A percentile compares a stretch with the other conserved stretches of the same genome.
Conservation (phyloP, 306 rosid genomes). For the Cucumis cinereus region DNA sequence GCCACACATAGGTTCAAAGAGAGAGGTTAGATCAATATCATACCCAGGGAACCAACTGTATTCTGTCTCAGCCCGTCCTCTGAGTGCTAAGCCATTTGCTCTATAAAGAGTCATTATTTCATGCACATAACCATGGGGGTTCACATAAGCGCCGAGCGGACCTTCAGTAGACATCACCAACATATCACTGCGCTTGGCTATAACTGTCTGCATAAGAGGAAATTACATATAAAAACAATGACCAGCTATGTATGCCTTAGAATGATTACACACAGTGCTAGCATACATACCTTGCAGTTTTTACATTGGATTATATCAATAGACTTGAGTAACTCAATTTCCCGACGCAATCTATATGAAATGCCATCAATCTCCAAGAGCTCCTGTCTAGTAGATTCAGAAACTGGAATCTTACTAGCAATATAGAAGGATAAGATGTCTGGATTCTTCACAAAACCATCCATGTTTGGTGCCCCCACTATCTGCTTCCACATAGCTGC, state of each 20-base stretch:
- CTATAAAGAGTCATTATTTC: slow-evolving; percentile 78
- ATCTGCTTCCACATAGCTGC: slow-evolving; percentile 91
- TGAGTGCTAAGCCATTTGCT: slow-evolving; percentile 58
- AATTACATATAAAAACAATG: background rate
- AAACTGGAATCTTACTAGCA: slow-evolving; percentile 92
- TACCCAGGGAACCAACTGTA: slow-evolving; percentile 99
- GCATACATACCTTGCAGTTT: slow-evolving; percentile 39
- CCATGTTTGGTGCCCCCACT: slow-evolving; percentile 70
- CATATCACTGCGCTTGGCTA: slow-evolving; percentile 86
- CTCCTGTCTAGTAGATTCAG: slow-evolving; percentile 90
- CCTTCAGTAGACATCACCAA: slow-evolving; percentile 93
- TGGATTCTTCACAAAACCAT: slow-evolving; percentile 68
- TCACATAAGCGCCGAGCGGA: slow-evolving; percentile 93
- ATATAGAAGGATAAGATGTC: slow-evolving; percentile 69
- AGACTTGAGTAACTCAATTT: slow-evolving; percentile 75
- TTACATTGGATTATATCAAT: slow-evolving; percentile 69
- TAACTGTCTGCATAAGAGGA: slow-evolving; percentile 46
- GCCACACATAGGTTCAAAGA: background rate
- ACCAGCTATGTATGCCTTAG: background rate
- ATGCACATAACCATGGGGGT: slow-evolving; percentile 54
- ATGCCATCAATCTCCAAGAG: slow-evolving; percentile 86
- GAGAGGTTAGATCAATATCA: slow-evolving; percentile 1
- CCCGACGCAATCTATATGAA: slow-evolving; percentile 82
- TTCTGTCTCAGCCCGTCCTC: slow-evolving; percentile 44
- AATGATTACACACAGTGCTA: background rate